These are phyloP conservation scores for Globisporangium middletonii DNA, from an alignment of 352 stramenopile genomes.

Conservation along the genomic window DNA sequence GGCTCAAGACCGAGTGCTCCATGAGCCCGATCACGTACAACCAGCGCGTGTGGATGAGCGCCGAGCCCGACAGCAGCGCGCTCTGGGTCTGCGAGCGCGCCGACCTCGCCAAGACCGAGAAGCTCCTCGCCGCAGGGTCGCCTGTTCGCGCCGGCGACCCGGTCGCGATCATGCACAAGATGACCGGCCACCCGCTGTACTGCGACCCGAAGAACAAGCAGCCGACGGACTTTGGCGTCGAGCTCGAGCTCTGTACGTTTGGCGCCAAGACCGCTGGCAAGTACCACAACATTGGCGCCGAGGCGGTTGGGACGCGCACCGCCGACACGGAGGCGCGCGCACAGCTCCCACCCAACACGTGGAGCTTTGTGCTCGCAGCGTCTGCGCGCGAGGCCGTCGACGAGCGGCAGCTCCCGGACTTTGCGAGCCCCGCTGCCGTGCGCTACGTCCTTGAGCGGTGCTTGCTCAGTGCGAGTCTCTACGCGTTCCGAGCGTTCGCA, in stretches of 20 bases:
- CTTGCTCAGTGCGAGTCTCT: conserved; percentile 48
- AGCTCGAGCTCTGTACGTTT: conserved; percentile 64
- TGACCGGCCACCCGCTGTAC: conserved; percentile 67
- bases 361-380: conserved; percentile 52
- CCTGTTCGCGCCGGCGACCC: conserved; percentile 39
- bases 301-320: conserved; percentile 50
- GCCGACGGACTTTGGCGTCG: conserved; percentile 73
- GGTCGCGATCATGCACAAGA: conserved; percentile 75
- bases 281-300: conserved; percentile 58
- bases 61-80: conserved; percentile 57
- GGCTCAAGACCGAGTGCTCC: conserved; percentile 70
- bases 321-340: conserved; percentile 56
- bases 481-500: conserved; percentile 51
- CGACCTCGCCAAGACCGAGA: conserved; percentile 55
- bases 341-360: conserved; percentile 49
- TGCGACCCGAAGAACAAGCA: conserved; percentile 49
- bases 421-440: conserved; percentile 32
- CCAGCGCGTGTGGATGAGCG: conserved; percentile 65
- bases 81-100: conserved; percentile 67
- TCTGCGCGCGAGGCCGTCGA: conserved; percentile 35
- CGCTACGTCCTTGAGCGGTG: conserved; percentile 48
- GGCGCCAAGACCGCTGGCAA: conserved; percentile 47
- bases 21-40: conserved; percentile 88
- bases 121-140: conserved; percentile 52
- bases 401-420: conserved; percentile 33